Evolutionary conservation across 306 rosid genomes (phyloP).

Genomic region (Mucuna pruriens): DNA sequence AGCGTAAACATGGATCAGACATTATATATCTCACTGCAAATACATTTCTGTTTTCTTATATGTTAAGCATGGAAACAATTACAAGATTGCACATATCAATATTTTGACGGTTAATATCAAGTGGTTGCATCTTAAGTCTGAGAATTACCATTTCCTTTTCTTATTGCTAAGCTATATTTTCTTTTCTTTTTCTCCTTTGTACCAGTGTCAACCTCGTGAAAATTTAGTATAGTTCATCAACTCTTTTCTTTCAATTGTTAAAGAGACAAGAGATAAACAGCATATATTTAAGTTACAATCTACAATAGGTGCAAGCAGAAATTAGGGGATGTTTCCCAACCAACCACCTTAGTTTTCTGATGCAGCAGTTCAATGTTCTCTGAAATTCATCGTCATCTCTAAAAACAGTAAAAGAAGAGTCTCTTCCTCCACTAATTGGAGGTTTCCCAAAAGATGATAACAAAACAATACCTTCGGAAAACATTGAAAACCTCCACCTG

Average conservation of each 20-base stretch:
- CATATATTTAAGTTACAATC: background rate
- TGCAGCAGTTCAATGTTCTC: background rate
- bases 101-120: background rate
- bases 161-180: background rate
- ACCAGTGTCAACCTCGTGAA: background rate
- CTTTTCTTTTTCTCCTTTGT: background rate
- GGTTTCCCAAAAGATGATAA: conserved; percentile 10
- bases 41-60: background rate
- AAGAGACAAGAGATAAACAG: background rate
- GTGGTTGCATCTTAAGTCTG: conserved; percentile 1
- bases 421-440: background rate
- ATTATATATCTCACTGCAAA: background rate
- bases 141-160: background rate
- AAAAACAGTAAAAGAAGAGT: background rate
- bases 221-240: background rate
- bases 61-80: background rate
- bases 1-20: background rate
- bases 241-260: background rate
- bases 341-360: background rate
- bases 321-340: conserved; percentile 13
- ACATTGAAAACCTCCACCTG: conserved; percentile 93
- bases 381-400: background rate
- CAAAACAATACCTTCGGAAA: conserved; percentile 78
- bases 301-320: background rate
- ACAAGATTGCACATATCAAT: background rate